Evolutionary conservation across 2,329 filamentous ascomycete species (phyloP), one percentile per base, ranked within the genome.

Genomic region (Pseudopyricularia cyperi): DNA sequence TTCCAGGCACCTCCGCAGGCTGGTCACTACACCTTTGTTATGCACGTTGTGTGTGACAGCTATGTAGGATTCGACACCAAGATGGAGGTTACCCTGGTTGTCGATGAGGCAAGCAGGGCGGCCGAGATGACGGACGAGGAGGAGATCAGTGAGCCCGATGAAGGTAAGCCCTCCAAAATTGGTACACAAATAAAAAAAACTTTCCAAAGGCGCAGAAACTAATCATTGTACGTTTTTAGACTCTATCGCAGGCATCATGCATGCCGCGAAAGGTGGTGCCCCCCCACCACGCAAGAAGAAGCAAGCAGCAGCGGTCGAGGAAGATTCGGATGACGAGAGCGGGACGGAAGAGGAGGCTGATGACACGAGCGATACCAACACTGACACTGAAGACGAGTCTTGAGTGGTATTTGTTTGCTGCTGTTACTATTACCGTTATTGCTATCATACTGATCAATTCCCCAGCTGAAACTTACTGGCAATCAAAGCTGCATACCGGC

Each of bases 121-220:
- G 84, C 80, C 19, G 79, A 85, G 58, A 83, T 95, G 63, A 79
- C 80, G 51, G 86, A 83, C 48, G 89, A 96, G 59, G 93, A 95
- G 61, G 93, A 98, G 54, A 98, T 98, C 58, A 95, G 88, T 64
- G 93, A 98, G 66, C 93, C 94, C 34, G 93, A 97, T 57, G 93
- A 98, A 75, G 93, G 93, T 95, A 76, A 74, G 83, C 74, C 48
- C 42, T 52, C 49, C 22, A n/a, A 11, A 4, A n/a, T n/a, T n/a
- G n/a, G n/a, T n/a, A n/a, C n/a, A n/a, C n/a, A n/a, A n/a, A n/a
- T n/a, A n/a, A n/a, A n/a, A n/a, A n/a, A n/a, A n/a, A n/a, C n/a
- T 8, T 34, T 8, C 26, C 8, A 9, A 47, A 47, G 22, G 52
- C 51, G 47, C 47, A 22, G 57, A 68, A 53, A 9, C 44, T 35